Evolutionary conservation across 2,329 filamentous ascomycete genomes (phyloP), one percentile per base, ranked within the genome.

Genomic region (Ciborinia camelliae): DNA sequence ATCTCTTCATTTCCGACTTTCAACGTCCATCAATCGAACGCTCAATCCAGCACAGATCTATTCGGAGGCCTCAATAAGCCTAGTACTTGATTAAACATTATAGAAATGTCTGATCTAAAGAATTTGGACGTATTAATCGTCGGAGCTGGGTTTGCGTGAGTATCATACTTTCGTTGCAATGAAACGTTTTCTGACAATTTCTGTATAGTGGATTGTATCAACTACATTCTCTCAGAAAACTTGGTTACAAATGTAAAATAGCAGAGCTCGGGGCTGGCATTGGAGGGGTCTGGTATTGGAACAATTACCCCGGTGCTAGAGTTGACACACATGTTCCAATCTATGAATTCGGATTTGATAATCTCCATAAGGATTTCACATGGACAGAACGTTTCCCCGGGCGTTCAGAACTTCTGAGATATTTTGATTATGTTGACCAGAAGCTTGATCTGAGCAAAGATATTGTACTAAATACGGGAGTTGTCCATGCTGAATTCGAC

Each of bases 391-490:
- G 74, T 39, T 81, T 77, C 62, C 78, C 80, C 2, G 71, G 64
- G 28, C 73, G 75, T 61, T 68, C 73, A 7, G 79, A 84, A 65
- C 67, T 83, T 2, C 75, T 76, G 18, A 67, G 60, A 3, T 84
- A 84, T 69, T 82, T 84, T 54, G 71, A 75, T 20, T 79, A 81
- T 65, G 75, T 82, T 3, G 81, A 78, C 54, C 73, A 79, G 30
- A 76, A 77, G 2, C 74, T 80, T 54, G 73, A 78, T 26, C 71
- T 83, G 5, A 78, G 76, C 45, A 80, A 78, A 58, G 74, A 79
- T 54, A 72, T 73, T 28, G 70, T 72, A 18, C 79, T 57, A 8
- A 54, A 47, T 26, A 52, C 35, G 20, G 18, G 26, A 12, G 37
- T 60, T 20, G 39, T 1, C 5, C n/a, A 41, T 53, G 55, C 52